These are phyloP conservation scores for Boletales sp. DNA, from an alignment of 768 basidiomycete species.

Conservation along the genomic window DNA sequence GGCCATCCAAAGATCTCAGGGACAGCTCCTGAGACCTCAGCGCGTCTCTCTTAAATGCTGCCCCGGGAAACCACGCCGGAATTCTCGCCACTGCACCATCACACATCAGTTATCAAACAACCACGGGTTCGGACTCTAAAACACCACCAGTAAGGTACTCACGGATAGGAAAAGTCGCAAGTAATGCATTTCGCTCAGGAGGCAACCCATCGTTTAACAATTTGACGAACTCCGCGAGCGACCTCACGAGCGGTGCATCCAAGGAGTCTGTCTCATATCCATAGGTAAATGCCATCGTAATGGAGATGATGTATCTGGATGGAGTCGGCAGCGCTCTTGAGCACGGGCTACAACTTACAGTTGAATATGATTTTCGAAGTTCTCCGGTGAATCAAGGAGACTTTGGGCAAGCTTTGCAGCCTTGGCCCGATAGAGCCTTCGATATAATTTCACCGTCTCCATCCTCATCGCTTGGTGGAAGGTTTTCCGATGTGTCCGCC, in stretches of 20 bases:
- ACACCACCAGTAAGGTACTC: neutral
- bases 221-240: constrained; percentile 21
- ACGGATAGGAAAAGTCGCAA: constrained; percentile 30
- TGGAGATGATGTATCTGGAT: constrained; percentile 27
- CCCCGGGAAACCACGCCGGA: constrained; percentile 30
- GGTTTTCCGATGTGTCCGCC: constrained; percentile 27
- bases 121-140: neutral
- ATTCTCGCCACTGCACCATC: constrained; percentile 22
- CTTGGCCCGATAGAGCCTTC: constrained; percentile 21
- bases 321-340: neutral
- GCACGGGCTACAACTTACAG: constrained; percentile 11
- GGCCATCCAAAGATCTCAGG: constrained; percentile 19
- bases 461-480: constrained; percentile 26
- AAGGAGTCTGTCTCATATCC: constrained; percentile 26
- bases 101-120: neutral
- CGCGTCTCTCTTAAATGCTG: constrained; percentile 26
- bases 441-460: constrained; percentile 18
- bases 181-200: constrained; percentile 26
- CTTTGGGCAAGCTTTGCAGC: constrained; percentile 13
- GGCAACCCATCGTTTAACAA: constrained; percentile 21
- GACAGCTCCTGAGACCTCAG: constrained; percentile 26
- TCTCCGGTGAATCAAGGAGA: constrained; percentile 20
- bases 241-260: constrained; percentile 25
- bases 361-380: constrained; percentile 24
- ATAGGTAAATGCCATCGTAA: constrained; percentile 30